Evolutionary conservation across 345 rosid genomes (phyloP).

Genomic region (Citrus hindsii): DNA sequence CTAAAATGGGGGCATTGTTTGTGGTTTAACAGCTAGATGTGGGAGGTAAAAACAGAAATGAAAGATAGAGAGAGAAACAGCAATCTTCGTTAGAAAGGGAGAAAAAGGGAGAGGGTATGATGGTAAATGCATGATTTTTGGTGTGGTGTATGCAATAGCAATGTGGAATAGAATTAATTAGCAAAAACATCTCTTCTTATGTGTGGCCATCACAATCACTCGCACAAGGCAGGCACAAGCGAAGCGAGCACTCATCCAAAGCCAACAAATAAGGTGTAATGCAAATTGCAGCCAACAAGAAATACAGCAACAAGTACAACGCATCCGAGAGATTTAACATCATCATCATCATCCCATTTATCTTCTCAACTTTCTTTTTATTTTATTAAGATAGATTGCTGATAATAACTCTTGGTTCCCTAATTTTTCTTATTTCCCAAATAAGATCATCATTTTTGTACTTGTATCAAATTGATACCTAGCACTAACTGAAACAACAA

Average conservation of each 20-base stretch:
- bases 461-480: background rate
- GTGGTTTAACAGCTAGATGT: background rate
- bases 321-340: background rate
- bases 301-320: background rate
- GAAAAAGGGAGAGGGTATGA: constrained; percentile 9
- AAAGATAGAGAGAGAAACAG: background rate
- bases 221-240: background rate
- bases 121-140: background rate
- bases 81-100: constrained; percentile 13
- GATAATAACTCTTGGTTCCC: background rate
- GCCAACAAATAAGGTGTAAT: constrained; percentile 23
- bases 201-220: background rate
- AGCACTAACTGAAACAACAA: background rate
- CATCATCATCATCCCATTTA: constrained; percentile 34
- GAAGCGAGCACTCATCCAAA: background rate
- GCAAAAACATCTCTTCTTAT: background rate
- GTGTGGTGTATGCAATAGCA: constrained; percentile 3
- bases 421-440: no score
- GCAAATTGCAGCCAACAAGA: constrained; percentile 9
- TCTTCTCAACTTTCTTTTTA: constrained; percentile 10
- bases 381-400: background rate
- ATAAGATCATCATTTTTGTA: no score
- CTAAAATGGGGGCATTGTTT: constrained; percentile 1
- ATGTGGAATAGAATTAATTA: background rate
- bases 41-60: constrained; percentile 4